Evolutionary conservation across 805 yeast genomes (phyloP).

Genomic region (Maudiozyma pseudohumilis): DNA sequence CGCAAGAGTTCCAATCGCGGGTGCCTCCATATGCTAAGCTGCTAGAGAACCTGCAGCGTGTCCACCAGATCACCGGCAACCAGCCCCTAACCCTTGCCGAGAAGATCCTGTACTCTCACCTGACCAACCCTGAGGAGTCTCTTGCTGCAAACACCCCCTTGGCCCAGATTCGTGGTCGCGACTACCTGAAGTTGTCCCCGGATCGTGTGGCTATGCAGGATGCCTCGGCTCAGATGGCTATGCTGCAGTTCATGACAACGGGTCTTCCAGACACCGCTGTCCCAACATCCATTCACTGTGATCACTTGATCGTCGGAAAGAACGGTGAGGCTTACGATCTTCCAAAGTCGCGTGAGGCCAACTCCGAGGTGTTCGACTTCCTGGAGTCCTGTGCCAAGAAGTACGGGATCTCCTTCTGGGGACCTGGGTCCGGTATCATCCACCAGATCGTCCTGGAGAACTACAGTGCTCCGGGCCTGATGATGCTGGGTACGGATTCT

Average conservation of each 20-base stretch:
- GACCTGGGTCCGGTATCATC: conserved; percentile 97
- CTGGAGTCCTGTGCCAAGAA: conserved; percentile 85
- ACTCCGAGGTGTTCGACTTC: conserved; percentile 93
- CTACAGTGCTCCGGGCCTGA: conserved; percentile 91
- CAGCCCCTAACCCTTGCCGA: conserved; percentile 88
- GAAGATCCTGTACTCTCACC: conserved; percentile 86
- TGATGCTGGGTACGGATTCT: conserved; percentile 97
- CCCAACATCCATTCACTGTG: conserved; percentile 96
- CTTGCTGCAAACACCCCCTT: conserved; percentile 33
- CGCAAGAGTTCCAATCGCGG: conserved; percentile 54
- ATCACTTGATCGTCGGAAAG: conserved; percentile 94
- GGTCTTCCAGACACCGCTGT: conserved; percentile 81
- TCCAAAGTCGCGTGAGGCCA: conserved; percentile 67
- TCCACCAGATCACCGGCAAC: conserved; percentile 54
- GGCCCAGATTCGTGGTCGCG: conserved; percentile 65
- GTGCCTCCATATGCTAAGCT: conserved; percentile 85
- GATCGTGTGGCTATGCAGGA: conserved; percentile 99
- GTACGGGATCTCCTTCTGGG: conserved; percentile 98
- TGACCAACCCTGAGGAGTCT: conserved; percentile 80
- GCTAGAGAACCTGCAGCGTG: conserved; percentile 49
- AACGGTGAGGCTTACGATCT: conserved; percentile 84
- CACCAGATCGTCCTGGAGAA: conserved; percentile 97
- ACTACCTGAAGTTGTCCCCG: conserved; percentile 87
- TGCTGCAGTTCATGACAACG: conserved; percentile 95
- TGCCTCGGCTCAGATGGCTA: conserved; percentile 99